Percentiles rank a stretch among this genome's conserved stretches.
phyloP scores from a whole-genome alignment of 1,284 basidiomycete genomes.

The Exobasidium cylindrosporum region DNA sequence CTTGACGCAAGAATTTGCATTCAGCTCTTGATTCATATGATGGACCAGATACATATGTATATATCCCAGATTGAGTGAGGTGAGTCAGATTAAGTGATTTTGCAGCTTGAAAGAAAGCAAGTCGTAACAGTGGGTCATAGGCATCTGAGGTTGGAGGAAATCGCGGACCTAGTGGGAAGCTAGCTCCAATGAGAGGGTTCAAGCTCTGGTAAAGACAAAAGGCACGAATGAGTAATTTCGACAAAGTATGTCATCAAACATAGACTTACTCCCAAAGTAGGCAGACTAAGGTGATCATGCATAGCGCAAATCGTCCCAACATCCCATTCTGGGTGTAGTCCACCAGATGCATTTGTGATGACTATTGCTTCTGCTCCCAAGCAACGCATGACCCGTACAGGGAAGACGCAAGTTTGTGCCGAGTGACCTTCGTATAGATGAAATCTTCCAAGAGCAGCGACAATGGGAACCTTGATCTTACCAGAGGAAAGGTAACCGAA shows the following conservation, averaged over 20 bases:
- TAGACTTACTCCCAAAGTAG: constrained; percentile 67
- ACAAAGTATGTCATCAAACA: too few relatives aligned
- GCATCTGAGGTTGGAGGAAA: constrained; percentile 77
- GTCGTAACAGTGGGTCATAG: constrained; percentile 69
- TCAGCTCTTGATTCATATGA: constrained; percentile 70
- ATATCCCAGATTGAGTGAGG: constrained; percentile 61
- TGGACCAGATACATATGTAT: constrained; percentile 75
- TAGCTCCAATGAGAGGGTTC: constrained; percentile 66
- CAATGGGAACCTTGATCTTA: constrained; percentile 63
- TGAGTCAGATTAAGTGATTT: constrained; percentile 59
- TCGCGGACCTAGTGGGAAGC: constrained; percentile 57
- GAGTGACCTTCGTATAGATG: constrained; percentile 77
- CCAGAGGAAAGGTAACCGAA: constrained; percentile 66
- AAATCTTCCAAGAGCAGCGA: constrained; percentile 80
- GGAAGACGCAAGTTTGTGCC: constrained; percentile 63
- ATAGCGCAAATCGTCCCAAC: constrained; percentile 81
- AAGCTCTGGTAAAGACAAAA: too few relatives aligned
- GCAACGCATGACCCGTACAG: constrained; percentile 70
- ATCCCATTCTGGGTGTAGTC: constrained; percentile 67
- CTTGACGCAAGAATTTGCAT: constrained; percentile 26
- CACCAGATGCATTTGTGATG: constrained; percentile 80
- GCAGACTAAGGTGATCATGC: constrained; percentile 76
- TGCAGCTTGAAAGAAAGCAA: constrained; percentile 68
- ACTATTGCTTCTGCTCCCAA: constrained; percentile 72
- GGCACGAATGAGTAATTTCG: too few relatives aligned